Conservation (phyloP, 345 rosid species). For the Dovyalis caffra region DNA sequence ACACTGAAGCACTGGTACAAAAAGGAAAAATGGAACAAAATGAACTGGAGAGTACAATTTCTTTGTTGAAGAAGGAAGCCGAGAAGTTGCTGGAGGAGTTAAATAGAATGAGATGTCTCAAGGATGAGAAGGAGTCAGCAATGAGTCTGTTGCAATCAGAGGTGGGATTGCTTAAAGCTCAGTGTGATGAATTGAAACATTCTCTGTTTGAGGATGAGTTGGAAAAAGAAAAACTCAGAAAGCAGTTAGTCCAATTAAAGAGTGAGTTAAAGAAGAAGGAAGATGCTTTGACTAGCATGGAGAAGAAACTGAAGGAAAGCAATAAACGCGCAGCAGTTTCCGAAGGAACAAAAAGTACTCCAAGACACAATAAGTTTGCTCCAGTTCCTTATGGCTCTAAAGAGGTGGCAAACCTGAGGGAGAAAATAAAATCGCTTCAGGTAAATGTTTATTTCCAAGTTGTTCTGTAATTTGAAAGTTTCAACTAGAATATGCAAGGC, state of each 20-base stretch:
- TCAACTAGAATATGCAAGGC: background rate
- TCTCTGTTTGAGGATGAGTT: slow-evolving; percentile 46
- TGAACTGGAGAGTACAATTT: slow-evolving; percentile 37
- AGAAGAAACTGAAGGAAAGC: slow-evolving; percentile 53
- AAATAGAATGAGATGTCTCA: slow-evolving; percentile 35
- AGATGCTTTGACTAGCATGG: slow-evolving; percentile 38
- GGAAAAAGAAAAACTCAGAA: slow-evolving; percentile 67
- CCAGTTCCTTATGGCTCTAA: slow-evolving; percentile 40
- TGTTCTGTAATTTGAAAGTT: background rate
- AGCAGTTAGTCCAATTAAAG: slow-evolving; percentile 51
- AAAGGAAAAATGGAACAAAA: slow-evolving; percentile 40
- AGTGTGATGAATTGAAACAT: slow-evolving; percentile 46
- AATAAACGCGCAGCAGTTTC: slow-evolving; percentile 33
- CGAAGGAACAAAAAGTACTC: slow-evolving; percentile 38
- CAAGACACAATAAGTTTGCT: slow-evolving; percentile 46
- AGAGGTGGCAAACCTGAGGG: slow-evolving; percentile 58
- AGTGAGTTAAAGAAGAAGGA: slow-evolving; percentile 72
- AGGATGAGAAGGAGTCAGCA: slow-evolving; percentile 46
- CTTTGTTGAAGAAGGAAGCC: slow-evolving; percentile 47
- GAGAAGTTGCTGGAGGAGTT: slow-evolving; percentile 44
- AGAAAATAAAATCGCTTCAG: slow-evolving; percentile 61
- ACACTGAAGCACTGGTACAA: slow-evolving; percentile 43
- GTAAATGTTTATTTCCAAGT: slow-evolving; percentile 30
- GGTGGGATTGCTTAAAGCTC: slow-evolving; percentile 41
- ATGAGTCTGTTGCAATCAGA: slow-evolving; percentile 44